These are phyloP conservation scores for Neofusicoccum laricinum DNA, from an alignment of 2,329 filamentous ascomycete genomes.

Conservation along the genomic window DNA sequence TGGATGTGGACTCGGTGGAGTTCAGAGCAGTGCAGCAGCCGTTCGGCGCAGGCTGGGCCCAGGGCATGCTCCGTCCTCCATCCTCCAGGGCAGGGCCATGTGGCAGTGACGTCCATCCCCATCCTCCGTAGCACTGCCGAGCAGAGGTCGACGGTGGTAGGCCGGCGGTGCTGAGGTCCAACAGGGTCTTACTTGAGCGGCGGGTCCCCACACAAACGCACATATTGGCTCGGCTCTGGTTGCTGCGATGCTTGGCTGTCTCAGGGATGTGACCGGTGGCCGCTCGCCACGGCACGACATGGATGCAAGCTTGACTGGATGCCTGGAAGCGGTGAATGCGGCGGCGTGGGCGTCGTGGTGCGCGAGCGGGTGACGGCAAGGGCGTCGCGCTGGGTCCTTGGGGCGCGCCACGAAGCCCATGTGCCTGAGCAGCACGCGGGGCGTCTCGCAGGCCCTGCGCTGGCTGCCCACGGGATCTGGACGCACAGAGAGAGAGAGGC, in stretches of 20 bases:
- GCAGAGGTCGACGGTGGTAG: neutral
- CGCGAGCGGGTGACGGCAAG: slow-evolving; percentile 10
- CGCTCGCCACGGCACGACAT: slow-evolving; percentile 9
- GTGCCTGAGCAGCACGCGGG: slow-evolving; percentile 12
- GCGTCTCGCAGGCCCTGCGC: no score
- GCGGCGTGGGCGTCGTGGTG: neutral
- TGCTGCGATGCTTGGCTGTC: slow-evolving; percentile 9
- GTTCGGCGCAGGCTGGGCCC: neutral
- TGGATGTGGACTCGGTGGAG: neutral
- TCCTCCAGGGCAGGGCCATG: slow-evolving; percentile 12
- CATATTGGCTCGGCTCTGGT: slow-evolving; percentile 2
- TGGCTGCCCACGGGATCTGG: no score
- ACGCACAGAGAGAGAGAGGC: no score
- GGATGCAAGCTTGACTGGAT: neutral
- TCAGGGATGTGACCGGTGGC: slow-evolving; percentile 3
- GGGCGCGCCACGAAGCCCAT: slow-evolving; percentile 6
- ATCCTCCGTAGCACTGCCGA: slow-evolving; percentile 15
- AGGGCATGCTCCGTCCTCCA: no score
- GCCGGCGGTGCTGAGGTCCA: neutral
- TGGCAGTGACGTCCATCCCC: slow-evolving; percentile 12
- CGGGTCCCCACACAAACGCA: slow-evolving; percentile 10
- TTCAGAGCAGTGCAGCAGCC: neutral
- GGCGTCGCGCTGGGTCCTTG: neutral
- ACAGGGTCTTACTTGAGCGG: slow-evolving; percentile 14
- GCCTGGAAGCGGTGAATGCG: neutral